Evolutionary conservation across 176 grass and related monocot genomes (phyloP), one percentile per base, ranked within the genome.

Genomic region (Aegilops sharonensis): DNA sequence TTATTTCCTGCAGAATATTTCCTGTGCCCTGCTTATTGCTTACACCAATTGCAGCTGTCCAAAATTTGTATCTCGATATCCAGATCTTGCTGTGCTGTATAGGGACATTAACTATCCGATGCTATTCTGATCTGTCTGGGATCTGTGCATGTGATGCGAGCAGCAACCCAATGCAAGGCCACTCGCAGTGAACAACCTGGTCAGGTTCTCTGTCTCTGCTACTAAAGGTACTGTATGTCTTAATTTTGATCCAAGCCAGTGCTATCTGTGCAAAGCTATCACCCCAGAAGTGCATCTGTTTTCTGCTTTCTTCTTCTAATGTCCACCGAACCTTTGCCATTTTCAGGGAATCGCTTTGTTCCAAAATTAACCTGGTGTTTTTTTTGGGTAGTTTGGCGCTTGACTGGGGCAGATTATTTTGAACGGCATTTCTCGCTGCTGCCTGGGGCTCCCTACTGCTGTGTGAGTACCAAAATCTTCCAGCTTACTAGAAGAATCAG

Each of bases 51-150:
- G 47, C 74, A 77, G 2, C 27, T 54, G 15, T 31, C 15, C 37
- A 31, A 23, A 12, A 21, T 32, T 56, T 54, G 50, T 6, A 52
- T 54, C n/a, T 39, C 9, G 35, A 4, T 48, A 48, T 75, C 14
- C 39, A 34, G 35, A 76, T 76, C 80, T 68, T 77, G 62, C 5
- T 64, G 43, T 87, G 70, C 5, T 75, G 70, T 68, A 67, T n/a
- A 25, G 20, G 23, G 25, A 23, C 61, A 82, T 63, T 59, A 37
- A 77, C 3, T 77, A 24, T 31, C 40, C 34, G 12, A 17, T 82
- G 34, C 32, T 59, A 32, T 78, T 83, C 21, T 78, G 81, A 75
- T 87, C 21, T 75, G 39, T 87, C 29, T 75, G 39, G 43, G 57
- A 54, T 81, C 40, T 39, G 40, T 66, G 69, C 85, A 75, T 66